A percentile compares a stretch with the other conserved stretches of the same genome.
phyloP scores from a whole-genome alignment of 139 green algal species.

The Raphidocelis subcapitata region DNA sequence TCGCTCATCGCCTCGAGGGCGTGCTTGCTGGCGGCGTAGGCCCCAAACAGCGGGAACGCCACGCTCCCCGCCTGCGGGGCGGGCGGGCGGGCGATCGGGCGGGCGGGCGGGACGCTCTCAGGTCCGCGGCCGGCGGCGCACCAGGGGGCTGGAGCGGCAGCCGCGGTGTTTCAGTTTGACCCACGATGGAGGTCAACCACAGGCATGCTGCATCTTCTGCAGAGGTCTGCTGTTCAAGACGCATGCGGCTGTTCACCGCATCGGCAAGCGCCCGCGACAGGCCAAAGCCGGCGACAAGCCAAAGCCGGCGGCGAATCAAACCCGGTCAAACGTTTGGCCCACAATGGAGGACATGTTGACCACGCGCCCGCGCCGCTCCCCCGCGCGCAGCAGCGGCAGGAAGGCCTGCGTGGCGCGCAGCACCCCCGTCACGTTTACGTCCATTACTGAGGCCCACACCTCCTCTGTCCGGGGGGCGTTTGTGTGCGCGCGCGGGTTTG shows the following conservation, averaged over 20 bases:
- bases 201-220: too few species aligned
- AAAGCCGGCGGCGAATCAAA: too few species aligned
- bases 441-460: neutral
- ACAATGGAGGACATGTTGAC: slow-evolving; percentile 39
- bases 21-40: slow-evolving; percentile 23
- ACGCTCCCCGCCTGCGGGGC: slow-evolving; percentile 13
- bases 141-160: too few species aligned
- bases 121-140: too few species aligned
- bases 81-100: too few species aligned
- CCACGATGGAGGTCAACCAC: too few species aligned
- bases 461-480: neutral
- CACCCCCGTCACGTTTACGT: slow-evolving; percentile 38
- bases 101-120: too few species aligned
- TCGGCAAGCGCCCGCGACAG: too few species aligned
- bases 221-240: too few species aligned
- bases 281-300: too few species aligned
- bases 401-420: slow-evolving; percentile 36
- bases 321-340: neutral
- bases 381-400: slow-evolving; percentile 31
- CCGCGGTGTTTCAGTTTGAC: too few species aligned
- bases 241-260: too few species aligned
- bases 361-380: slow-evolving; percentile 10
- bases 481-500: neutral
- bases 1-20: slow-evolving; percentile 24
- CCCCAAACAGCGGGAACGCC: neutral